Evolutionary conservation across 768 basidiomycete species (phyloP).

Genomic region (Fistulinella prunicolor): DNA sequence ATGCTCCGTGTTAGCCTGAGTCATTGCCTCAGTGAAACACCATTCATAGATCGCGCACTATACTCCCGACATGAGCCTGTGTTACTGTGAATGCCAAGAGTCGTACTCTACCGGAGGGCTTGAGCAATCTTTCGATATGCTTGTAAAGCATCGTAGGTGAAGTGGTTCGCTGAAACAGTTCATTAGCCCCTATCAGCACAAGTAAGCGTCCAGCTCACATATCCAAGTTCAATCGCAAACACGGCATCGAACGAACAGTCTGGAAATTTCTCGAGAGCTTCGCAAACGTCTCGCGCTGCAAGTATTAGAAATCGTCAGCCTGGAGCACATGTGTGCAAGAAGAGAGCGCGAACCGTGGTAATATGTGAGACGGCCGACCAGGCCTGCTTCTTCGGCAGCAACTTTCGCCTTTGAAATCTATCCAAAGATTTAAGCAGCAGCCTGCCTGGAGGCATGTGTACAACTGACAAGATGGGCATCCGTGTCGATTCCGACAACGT

Average conservation of each 20-base stretch:
- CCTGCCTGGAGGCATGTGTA: not conserved
- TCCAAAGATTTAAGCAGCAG: not conserved
- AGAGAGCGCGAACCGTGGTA: conserved; percentile 1
- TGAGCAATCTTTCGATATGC: conserved; percentile 5
- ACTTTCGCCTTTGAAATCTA: conserved; percentile 3
- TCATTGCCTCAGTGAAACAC: conserved; percentile 3
- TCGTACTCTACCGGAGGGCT: conserved; percentile 6
- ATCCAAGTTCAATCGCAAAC: conserved; percentile 8
- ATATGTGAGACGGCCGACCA: conserved; percentile 2
- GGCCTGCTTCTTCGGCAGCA: conserved; percentile 1
- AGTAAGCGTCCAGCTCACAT: not conserved
- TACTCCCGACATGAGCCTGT: not conserved
- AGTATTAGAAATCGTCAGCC: not conserved
- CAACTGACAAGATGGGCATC: conserved; percentile 1
- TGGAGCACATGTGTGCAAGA: not conserved
- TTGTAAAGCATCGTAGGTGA: not conserved
- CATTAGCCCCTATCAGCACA: not conserved
- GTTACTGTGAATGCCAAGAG: not conserved
- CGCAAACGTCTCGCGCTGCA: not conserved
- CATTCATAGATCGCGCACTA: conserved; percentile 8
- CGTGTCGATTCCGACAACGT: conserved; percentile 7
- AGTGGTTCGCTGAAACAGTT: not conserved
- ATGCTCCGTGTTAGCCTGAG: not conserved
- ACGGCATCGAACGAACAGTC: conserved; percentile 9
- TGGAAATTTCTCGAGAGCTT: conserved; percentile 3